Base-by-base conservation (phyloP, 352 stramenopile genomes). In the Bremia lactucae region DNA sequence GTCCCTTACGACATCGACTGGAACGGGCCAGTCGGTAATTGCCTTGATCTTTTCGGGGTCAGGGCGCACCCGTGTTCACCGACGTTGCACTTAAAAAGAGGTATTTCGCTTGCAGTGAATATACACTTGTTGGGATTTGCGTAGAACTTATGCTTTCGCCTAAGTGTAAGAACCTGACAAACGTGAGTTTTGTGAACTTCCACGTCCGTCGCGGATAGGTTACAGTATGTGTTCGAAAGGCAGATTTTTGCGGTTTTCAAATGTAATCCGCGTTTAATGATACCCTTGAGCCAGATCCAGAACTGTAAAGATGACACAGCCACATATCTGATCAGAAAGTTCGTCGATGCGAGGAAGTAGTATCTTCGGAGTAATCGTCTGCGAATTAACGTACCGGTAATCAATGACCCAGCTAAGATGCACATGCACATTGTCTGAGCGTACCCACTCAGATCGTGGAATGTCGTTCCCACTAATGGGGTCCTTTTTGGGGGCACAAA, bases 261-360 rank as follows among this genome's bases (percentile, higher is more conserved):
- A 36, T 18, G 8, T 25, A 10, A 28, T 28, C 6, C 24, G 28
- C 44, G 39, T 51, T 15, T 44, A 20, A 38, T 51, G 44, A 29
- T 51, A 51, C 2, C 44, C 35, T 19, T 28, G 33, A 29, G 9
- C 9, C 4, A 46, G 26, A 46, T 46, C 39, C 3, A 46, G 16
- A 6, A 29, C 18, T 2, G 26, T 29, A 18, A 31, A 46, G 16
- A 46, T 21, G 7, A 37, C 18, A 24, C 24, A 25, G 6, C 26
- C 39, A 2, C 23, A 5, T 28, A 46, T 46, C 7, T 13, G 28
- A 4, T 1, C 26, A 36, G 33, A 46, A 2, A 46, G 8, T 28
- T 46, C 39, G 2, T 46, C 39, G 13, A 46, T 46, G 18, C 35
- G 10, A 10, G 39, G 25, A 1, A 46, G 39, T 19, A 28, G 39